Percentiles rank a stretch among this genome's conserved stretches.
These are phyloP conservation scores for Fusarium caatingaense DNA, from an alignment of 2,329 filamentous ascomycete genomes.

Conservation along the genomic window DNA sequence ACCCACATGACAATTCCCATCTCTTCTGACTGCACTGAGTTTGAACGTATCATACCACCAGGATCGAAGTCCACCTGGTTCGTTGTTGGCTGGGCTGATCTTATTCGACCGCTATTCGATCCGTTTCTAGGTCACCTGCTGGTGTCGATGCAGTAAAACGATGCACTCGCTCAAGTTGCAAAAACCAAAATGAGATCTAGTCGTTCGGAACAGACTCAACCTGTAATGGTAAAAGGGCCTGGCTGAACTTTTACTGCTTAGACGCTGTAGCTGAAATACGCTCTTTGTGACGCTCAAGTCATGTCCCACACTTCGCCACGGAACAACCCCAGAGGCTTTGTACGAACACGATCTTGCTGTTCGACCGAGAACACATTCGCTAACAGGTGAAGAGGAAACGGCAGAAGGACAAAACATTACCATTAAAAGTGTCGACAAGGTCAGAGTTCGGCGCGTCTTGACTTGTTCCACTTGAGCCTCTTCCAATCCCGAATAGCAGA, in stretches of 20 bases:
- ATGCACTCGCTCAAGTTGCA: constrained; percentile 39
- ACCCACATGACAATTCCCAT: not conserved
- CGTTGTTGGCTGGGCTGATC: not conserved
- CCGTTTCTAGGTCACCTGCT: constrained; percentile 47
- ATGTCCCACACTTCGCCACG: constrained; percentile 50
- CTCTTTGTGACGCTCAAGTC: constrained; percentile 47
- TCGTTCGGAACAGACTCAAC: constrained; percentile 13
- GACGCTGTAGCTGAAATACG: constrained; percentile 39
- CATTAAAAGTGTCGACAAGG: not conserved
- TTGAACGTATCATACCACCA: too few species aligned
- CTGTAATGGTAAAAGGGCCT: constrained; percentile 45
- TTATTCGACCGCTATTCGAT: constrained; percentile 41
- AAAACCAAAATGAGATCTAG: not conserved
- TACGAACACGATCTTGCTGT: constrained; percentile 43
- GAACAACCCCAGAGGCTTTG: constrained; percentile 40
- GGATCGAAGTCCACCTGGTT: not conserved
- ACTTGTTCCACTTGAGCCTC: not conserved
- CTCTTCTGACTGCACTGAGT: not conserved
- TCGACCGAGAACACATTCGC: constrained; percentile 46
- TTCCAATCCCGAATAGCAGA: not conserved
- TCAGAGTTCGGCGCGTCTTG: constrained; percentile 49
- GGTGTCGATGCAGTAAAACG: constrained; percentile 44
- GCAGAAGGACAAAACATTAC: constrained; percentile 47
- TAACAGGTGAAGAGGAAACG: constrained; percentile 49
- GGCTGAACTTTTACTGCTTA: constrained; percentile 40